These are phyloP conservation scores for Chamaenerion angustifolium DNA, from an alignment of 345 rosid genomes.

Conservation along the genomic window DNA sequence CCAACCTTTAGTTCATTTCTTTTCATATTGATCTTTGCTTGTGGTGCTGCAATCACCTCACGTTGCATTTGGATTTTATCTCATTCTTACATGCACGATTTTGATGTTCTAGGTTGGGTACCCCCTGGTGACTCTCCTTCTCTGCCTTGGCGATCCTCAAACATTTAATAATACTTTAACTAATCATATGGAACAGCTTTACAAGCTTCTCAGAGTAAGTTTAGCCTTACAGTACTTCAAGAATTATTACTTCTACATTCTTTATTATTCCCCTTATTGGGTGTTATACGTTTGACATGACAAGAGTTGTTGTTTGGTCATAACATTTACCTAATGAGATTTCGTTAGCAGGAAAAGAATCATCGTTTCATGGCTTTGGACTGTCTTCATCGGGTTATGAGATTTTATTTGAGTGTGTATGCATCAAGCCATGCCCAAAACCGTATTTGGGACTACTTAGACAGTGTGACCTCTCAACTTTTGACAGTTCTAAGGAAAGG, in stretches of 20 bases:
- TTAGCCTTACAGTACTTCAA: conserved; percentile 1
- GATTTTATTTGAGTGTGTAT: conserved; percentile 89
- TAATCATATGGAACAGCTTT: conserved; percentile 93
- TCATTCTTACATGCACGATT: background rate
- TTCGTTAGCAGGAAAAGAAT: conserved; percentile 66
- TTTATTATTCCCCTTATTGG: background rate
- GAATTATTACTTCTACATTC: background rate
- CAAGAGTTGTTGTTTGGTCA: background rate
- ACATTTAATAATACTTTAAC: conserved; percentile 72
- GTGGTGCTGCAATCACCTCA: background rate
- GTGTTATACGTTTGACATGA: background rate
- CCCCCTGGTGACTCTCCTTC: conserved; percentile 95
- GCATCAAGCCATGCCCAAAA: conserved; percentile 89
- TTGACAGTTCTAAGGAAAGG: conserved; percentile 82
- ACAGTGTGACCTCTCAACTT: conserved; percentile 95
- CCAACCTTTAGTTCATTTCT: background rate
- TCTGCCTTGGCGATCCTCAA: conserved; percentile 95
- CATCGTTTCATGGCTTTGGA: conserved; percentile 97
- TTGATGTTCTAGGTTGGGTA: conserved; percentile 68
- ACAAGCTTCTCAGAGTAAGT: conserved; percentile 93
- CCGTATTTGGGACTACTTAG: conserved; percentile 93
- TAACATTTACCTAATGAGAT: background rate
- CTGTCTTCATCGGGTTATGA: conserved; percentile 92
- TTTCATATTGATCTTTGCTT: background rate
- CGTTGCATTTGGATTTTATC: background rate